Conservation (phyloP, 2,329 filamentous ascomycete species). For the Sclerotiophoma versabilis region DNA sequence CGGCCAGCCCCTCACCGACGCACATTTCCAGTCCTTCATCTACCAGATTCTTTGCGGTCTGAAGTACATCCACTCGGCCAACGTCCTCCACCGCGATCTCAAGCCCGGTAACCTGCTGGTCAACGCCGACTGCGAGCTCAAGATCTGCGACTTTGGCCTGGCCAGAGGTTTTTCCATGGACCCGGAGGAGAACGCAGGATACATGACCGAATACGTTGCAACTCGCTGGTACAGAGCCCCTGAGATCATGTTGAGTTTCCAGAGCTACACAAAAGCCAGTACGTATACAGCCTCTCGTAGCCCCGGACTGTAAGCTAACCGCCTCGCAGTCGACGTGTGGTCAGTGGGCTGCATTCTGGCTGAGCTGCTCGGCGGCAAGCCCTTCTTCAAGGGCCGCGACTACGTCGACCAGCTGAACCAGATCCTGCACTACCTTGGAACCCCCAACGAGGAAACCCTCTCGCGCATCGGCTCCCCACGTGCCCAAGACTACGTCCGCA, state of each 20-base stretch:
- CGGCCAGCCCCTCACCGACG: slow-evolving; percentile 94
- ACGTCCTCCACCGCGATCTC: slow-evolving; percentile 94
- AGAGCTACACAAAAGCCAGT: slow-evolving; percentile 99
- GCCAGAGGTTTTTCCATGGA: slow-evolving; percentile 97
- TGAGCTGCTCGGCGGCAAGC: slow-evolving; percentile 91
- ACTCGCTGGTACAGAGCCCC: slow-evolving; percentile 98
- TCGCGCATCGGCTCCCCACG: slow-evolving; percentile 92
- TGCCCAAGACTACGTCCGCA: slow-evolving; percentile 97
- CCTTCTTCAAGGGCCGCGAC: slow-evolving; percentile 99
- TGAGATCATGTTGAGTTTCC: slow-evolving; percentile 99
- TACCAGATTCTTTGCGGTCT: slow-evolving; percentile 99
- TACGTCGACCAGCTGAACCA: slow-evolving; percentile 99
- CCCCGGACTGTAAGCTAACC: slow-evolving; percentile 25
- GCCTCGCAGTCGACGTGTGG: slow-evolving; percentile 87
- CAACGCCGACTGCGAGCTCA: slow-evolving; percentile 98
- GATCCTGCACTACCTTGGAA: slow-evolving; percentile 97
- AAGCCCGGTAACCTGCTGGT: slow-evolving; percentile 97
- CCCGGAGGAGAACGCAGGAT: slow-evolving; percentile 96
- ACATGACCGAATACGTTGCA: slow-evolving; percentile 99
- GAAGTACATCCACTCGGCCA: slow-evolving; percentile 99
- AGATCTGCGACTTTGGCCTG: slow-evolving; percentile 98
- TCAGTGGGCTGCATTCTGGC: slow-evolving; percentile 98
- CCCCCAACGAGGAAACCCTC: slow-evolving; percentile 93
- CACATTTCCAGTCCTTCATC: slow-evolving; percentile 99
- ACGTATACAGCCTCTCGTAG: slow-evolving; percentile 56